Percentiles rank a stretch among this genome's conserved stretches.
phyloP scores from a whole-genome alignment of 1,284 basidiomycete species.

The Erythrobasidium hasegawianum region DNA sequence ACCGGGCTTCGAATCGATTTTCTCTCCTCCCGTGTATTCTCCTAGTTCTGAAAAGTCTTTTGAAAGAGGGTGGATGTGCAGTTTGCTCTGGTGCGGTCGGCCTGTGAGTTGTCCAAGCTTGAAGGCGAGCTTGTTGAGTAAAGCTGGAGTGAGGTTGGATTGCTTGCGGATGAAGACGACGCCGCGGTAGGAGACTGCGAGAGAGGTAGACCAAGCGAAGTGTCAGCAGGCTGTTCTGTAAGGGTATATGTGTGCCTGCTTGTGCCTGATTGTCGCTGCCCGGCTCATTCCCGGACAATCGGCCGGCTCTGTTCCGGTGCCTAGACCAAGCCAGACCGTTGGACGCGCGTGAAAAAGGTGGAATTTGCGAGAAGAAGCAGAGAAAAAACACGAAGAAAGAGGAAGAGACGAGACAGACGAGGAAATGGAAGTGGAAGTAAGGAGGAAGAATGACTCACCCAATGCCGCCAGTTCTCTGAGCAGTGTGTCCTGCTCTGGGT shows the following conservation, averaged over 20 bases:
- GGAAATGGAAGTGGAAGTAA: background rate
- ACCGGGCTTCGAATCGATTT: conserved; percentile 34
- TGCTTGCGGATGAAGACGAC: conserved; percentile 69
- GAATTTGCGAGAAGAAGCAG: background rate
- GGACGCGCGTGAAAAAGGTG: too few relatives aligned
- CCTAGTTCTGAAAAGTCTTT: conserved; percentile 52
- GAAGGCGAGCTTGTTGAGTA: conserved; percentile 50
- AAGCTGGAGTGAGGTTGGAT: conserved; percentile 54
- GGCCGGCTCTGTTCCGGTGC: too few relatives aligned
- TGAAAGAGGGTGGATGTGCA: conserved; percentile 66
- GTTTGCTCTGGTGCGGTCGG: conserved; percentile 56
- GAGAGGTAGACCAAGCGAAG: too few relatives aligned
- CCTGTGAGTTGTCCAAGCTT: conserved; percentile 59
- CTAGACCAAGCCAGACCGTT: too few relatives aligned
- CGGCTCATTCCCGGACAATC: too few relatives aligned
- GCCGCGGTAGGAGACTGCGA: conserved; percentile 62
- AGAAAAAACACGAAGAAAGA: too few relatives aligned
- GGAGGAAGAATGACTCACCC: conserved; percentile 41
- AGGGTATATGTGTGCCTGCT: too few relatives aligned
- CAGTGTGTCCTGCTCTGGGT: conserved; percentile 52
- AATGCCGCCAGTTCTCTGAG: conserved; percentile 57
- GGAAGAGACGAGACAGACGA: background rate
- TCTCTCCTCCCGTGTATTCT: conserved; percentile 42
- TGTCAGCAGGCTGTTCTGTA: too few relatives aligned
- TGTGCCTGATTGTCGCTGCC: too few relatives aligned